A percentile compares a stretch with the other conserved stretches of the same genome.
These are phyloP conservation scores for Boletus fagicola DNA, from an alignment of 768 basidiomycete genomes.

Conservation along the genomic window DNA sequence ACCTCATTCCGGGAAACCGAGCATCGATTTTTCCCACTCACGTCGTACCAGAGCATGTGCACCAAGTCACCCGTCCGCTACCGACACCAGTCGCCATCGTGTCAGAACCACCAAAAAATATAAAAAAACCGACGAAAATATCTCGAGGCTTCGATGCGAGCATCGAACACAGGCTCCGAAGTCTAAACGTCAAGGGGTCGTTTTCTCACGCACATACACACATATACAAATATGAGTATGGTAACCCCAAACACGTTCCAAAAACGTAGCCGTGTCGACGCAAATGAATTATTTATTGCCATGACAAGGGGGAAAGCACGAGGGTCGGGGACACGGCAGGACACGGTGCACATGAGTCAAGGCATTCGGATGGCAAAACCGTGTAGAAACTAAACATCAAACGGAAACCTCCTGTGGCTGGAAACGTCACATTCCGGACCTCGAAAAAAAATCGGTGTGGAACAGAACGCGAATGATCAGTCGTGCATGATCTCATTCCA, in stretches of 20 bases:
- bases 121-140: not conserved
- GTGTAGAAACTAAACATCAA: constrained; percentile 1
- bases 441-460: not conserved
- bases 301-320: not conserved
- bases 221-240: not conserved
- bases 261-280: not conserved
- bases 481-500: constrained; percentile 2
- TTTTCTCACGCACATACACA: not conserved
- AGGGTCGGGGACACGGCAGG: not conserved
- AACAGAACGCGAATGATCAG: not conserved
- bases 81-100: constrained; percentile 6
- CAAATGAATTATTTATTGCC: not conserved
- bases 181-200: constrained; percentile 10
- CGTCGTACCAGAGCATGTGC: constrained; percentile 15
- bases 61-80: constrained; percentile 22
- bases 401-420: not conserved
- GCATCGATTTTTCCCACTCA: not conserved
- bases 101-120: not conserved
- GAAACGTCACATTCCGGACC: not conserved
- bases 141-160: constrained; percentile 9
- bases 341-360: not conserved
- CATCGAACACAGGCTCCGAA: constrained; percentile 4
- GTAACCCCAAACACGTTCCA: constrained; percentile 9
- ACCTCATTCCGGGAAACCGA: not conserved
- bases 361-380: not conserved